Evolutionary conservation across 352 stramenopile species (phyloP).

Genomic region (Blastocystis sp.): DNA sequence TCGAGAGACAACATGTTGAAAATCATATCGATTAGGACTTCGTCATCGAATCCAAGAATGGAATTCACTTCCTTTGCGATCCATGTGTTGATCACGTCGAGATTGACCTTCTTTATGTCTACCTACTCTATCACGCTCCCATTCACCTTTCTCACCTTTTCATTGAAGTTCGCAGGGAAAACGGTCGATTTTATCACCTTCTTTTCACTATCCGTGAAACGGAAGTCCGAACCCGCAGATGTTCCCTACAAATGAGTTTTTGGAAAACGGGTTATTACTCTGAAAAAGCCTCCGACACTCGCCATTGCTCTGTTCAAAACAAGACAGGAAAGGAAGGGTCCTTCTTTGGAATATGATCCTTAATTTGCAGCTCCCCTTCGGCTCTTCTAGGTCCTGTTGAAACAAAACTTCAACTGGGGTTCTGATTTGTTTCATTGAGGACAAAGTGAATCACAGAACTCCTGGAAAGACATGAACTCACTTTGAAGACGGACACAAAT

Average conservation of each 20-base stretch:
- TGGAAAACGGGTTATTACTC: neutral
- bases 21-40: slow-evolving; percentile 66
- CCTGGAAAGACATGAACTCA: neutral
- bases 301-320: slow-evolving; percentile 32
- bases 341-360: too few species aligned
- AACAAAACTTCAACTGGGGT: neutral
- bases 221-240: slow-evolving; percentile 61
- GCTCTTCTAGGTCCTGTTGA: too few species aligned
- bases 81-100: slow-evolving; percentile 63
- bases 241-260: slow-evolving; percentile 37
- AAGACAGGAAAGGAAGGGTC: neutral
- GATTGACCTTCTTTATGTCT: slow-evolving; percentile 69
- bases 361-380: too few species aligned
- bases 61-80: slow-evolving; percentile 66
- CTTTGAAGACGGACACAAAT: neutral
- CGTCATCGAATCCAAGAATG: slow-evolving; percentile 66
- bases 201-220: slow-evolving; percentile 67
- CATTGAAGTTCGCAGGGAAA: slow-evolving; percentile 64
- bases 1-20: slow-evolving; percentile 62
- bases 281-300: slow-evolving; percentile 65
- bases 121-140: neutral
- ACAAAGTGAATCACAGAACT: neutral
- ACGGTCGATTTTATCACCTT: slow-evolving; percentile 64
- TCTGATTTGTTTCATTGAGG: neutral
- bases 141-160: slow-evolving; percentile 4